Base-by-base conservation (phyloP, 2,329 filamentous ascomycete species). In the Trichoderma asperellum region DNA sequence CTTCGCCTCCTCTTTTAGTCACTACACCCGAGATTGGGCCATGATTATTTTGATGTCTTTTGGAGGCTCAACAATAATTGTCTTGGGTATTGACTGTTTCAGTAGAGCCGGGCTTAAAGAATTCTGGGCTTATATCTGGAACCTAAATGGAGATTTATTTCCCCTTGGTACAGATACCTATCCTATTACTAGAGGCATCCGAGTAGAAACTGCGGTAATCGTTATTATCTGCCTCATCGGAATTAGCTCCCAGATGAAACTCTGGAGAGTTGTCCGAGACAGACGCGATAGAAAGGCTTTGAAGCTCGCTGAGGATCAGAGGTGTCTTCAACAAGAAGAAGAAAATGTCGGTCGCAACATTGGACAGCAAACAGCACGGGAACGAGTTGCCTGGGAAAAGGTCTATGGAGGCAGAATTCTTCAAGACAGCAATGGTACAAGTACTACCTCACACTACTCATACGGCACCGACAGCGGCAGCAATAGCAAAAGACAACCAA, bases 61-160 rank as follows among this genome's bases (percentile, higher is more conserved):
- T 76, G 86, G 89, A 5, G 95, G 95, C 8, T 91, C 93, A 4
- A 97, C 93, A 0, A 88, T 88, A 3, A 84, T 91, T 0, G 87
- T 97, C 16, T 80, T 98, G 2, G 95, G 95, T 2, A 92, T 98
- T 69, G 95, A 98, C 78, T 97, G 93, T 79, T 96, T 95, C 75
- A 95, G 90, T 75, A 85, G 89, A 71, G 93, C 94, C n/a, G 95
- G 95, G 0, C 82, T 97, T 74, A 97, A 97, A 79, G 95, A 98
- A 78, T 97, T 97, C 74, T 98, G 95, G 95, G 86, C 93, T 6
- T 98, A 96, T 77, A 85, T 97, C 47, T 98, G 95, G 95, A 83
- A 83, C 57, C 80, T 98, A 49, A 97, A 97, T 78, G 83, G 89
- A 53, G 85, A 91, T 62, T 82, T 94, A 0, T 98, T 98, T 75